phyloP scores from a whole-genome alignment of 2,329 filamentous ascomycete species.

The Colletotrichum theobromicola region DNA sequence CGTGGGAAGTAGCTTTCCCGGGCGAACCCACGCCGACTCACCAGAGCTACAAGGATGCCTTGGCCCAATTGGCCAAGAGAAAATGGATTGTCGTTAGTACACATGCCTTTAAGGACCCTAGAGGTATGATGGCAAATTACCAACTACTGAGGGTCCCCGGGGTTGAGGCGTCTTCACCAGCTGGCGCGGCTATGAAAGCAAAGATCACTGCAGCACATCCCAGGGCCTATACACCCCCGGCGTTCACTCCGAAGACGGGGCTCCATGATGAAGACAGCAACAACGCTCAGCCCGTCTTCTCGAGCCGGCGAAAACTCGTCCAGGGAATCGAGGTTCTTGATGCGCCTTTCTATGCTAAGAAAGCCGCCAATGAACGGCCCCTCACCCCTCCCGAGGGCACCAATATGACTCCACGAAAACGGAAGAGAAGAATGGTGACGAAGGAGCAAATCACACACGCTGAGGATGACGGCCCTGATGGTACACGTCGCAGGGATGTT shows the following conservation, averaged over 20 bases:
- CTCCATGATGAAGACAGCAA: constrained; percentile 26
- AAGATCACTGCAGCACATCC: constrained; percentile 50
- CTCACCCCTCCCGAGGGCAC: not conserved
- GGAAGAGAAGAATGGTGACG: constrained; percentile 14
- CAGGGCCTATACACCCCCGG: constrained; percentile 43
- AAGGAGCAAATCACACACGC: constrained; percentile 10
- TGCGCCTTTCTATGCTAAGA: constrained; percentile 52
- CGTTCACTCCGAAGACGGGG: constrained; percentile 31
- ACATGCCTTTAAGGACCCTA: constrained; percentile 46
- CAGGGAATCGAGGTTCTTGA: constrained; percentile 53
- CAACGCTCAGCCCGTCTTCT: constrained; percentile 21
- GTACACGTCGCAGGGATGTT: constrained; percentile 9
- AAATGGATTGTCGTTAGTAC: constrained; percentile 43
- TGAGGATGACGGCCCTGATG: constrained; percentile 6
- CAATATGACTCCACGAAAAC: constrained; percentile 1
- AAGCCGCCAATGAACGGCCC: constrained; percentile 19
- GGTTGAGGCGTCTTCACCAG: constrained; percentile 46
- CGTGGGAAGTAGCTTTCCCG: constrained; percentile 49
- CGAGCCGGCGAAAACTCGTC: constrained; percentile 32
- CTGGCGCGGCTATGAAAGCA: constrained; percentile 48
- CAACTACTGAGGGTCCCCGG: constrained; percentile 48
- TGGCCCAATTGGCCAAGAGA: constrained; percentile 42
- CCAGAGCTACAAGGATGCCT: constrained; percentile 41
- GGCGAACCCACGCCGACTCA: constrained; percentile 44
- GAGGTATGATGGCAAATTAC: constrained; percentile 48